Base-by-base conservation (phyloP, 2,329 filamentous ascomycete genomes). In the Epicoccum nigrum region DNA sequence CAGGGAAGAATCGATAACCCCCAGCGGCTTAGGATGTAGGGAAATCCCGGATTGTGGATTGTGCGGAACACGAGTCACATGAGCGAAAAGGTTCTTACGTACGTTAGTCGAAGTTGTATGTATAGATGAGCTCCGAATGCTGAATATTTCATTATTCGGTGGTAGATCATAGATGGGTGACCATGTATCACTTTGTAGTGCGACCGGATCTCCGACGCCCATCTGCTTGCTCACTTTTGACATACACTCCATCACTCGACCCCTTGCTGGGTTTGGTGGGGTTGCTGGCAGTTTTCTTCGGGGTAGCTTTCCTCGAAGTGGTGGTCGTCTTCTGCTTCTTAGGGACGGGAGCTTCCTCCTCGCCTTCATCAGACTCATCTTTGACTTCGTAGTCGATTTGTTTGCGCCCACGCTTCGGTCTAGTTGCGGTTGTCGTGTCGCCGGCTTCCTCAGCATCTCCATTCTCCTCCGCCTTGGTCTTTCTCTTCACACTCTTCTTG, bases 401-500 rank as follows among this genome's bases (percentile, higher is more conserved):
- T 51, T 66, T 68, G 13, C 55, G 51, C 41, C 56, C 62, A 38
- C 60, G 52, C 37, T 62, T 68, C 7, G 62, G 44, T n/a, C 38
- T 47, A 11, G 38, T 34, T 5, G 49, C 43, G 13, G 44, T 33
- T 21, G 49, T 39, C 4, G 11, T 13, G 31, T 19, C 13, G 2
- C 13, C 9, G 7, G 46, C 40, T 61, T 57, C 20, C 46, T 45
- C 8, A 58, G 40, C n/a, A 40, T 34, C 23, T 57, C 46, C 35
- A 49, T 46, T 33, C 50, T 39, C 37, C 15, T 39, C 44, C 21
- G 28, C 25, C 28, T 70, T 63, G 9, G 49, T 56, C 17, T 47
- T 76, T 31, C 70, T 62, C 55, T 76, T 77, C 7, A 54, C 59
- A 7, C 60, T 62, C 51, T 70, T 73, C 58, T 70, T 69, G 17